Evolutionary conservation across 805 yeast genomes (phyloP), one percentile per base, ranked within the genome.

Genomic region (Kodamaea laetipori): DNA sequence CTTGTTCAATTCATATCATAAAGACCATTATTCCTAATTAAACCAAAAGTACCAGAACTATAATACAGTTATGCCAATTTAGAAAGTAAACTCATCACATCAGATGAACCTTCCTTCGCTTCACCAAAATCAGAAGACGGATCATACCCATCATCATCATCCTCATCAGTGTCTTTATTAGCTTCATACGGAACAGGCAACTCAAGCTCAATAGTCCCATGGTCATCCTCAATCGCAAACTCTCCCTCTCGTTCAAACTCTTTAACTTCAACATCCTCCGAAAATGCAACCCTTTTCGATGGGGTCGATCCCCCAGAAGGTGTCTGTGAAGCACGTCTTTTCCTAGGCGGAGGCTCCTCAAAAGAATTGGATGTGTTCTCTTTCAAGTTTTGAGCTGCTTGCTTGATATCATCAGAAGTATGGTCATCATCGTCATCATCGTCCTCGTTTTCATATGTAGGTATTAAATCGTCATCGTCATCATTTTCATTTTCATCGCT

Each of bases 261-360:
- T 46, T 70, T 70, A 23, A 70, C 58, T 50, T 70, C 69, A 12
- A 70, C 57, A 33, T 69, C 67, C 39, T 69, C 74, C 0, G 73
- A 63, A 44, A 70, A 70, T 19, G 74, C 74, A 6, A 70, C 76
- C 28, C 66, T 57, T 43, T 64, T 67, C 8, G 56, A 46, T 6
- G 63, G 60, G n/a, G 66, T 53, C 2, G 64, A 57, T 17, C 51
- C 47, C 4, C 55, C 60, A 7, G 61, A 55, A 2, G 58, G 48
- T 5, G 57, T 49, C 24, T 54, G 55, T 2, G 67, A 51, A 8
- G 41, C 53, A 45, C 51, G 37, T 44, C 50, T 50, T 36, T 50
- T 54, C 38, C 45, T 52, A 39, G 50, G 38, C 23, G 50, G 25
- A 44, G 51, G 26, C 19, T 46, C 51, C 28, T 19, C 38, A 25